phyloP scores from a whole-genome alignment of 306 rosid species.

The Quercus berberidifolia region DNA sequence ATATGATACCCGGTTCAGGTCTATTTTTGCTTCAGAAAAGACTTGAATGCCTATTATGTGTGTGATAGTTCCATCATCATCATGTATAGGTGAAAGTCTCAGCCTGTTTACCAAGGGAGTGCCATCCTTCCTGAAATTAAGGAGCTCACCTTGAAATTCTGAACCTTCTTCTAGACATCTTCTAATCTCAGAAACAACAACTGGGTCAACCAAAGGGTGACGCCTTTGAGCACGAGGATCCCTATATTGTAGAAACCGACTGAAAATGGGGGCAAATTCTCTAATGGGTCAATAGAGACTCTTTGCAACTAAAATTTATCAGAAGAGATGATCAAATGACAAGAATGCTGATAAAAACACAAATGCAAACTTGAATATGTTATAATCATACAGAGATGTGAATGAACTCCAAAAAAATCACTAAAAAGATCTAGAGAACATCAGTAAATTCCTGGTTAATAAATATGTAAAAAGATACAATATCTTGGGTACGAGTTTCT shows the following conservation, averaged over 20 bases:
- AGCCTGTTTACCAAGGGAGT: conserved; percentile 81
- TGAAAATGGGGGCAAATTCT: conserved; percentile 35
- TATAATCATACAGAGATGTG: too few relatives aligned
- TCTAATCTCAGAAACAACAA: conserved; percentile 91
- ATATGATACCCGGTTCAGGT: conserved; percentile 72
- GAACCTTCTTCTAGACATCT: conserved; percentile 84
- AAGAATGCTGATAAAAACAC: neutral
- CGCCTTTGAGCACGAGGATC: conserved; percentile 94
- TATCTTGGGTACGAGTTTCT: neutral
- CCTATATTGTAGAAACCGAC: conserved; percentile 89
- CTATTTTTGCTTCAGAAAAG: conserved; percentile 77
- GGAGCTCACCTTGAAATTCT: conserved; percentile 91
- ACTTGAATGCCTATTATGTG: conserved; percentile 91
- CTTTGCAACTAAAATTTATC: neutral
- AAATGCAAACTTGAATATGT: neutral
- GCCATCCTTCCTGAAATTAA: conserved; percentile 93
- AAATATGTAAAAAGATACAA: neutral
- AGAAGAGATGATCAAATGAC: neutral
- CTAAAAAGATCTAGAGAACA: neutral
- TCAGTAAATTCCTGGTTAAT: neutral
- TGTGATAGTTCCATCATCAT: conserved; percentile 79
- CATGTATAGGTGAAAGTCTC: conserved; percentile 77
- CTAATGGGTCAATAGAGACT: neutral
- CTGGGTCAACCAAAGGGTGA: conserved; percentile 97
- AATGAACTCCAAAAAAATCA: too few relatives aligned